Evolutionary conservation across 2,329 filamentous ascomycete genomes (phyloP), one percentile per base, ranked within the genome.

Genomic region (Xylariomycetidae sp.): DNA sequence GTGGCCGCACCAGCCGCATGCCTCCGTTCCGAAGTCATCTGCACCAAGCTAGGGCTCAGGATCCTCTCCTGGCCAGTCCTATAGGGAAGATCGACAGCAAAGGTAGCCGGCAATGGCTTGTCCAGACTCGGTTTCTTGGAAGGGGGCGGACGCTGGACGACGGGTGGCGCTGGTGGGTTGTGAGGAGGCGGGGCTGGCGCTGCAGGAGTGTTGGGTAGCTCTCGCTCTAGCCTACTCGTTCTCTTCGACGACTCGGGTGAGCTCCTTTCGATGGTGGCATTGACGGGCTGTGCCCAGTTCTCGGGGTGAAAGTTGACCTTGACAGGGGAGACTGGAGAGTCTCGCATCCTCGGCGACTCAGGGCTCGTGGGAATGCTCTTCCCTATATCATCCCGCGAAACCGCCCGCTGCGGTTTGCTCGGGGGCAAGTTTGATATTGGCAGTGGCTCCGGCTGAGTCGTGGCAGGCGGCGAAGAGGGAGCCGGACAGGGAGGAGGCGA

Each of bases 301-400:
- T 72, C 70, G 16, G 63, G 57, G 31, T 70, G 68, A 35, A 72
- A 67, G 47, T 71, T 74, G 34, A 77, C 64, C 37, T 61, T 65
- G 35, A 75, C 71, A 13, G 76, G 74, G 25, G 75, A 78, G 18
- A 68, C 61, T 19, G 74, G 74, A 12, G 66, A 63, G 31, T 70
- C 65, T 40, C 67, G 65, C 38, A 76, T 58, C 38, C 63, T 61
- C 16, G 69, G 62, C 14, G 63, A 38, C 29, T 61, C 60, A 24
- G 52, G 32, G 17, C 44, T 27, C 5, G 53, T 44, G 2, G 56
- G 38, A 17, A 53, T 40, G 31, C 59, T 58, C 8, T 36, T 8
- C 8, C 8, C 8, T 19, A 25, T 38, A 34, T 47, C 41, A 14
- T 50, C 39, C 16, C 40, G 48, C 18, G 53, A 51, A 29, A 56